Evolutionary conservation across 2,329 filamentous ascomycete genomes (phyloP).

Genomic region (Aspergillus udagawae): DNA sequence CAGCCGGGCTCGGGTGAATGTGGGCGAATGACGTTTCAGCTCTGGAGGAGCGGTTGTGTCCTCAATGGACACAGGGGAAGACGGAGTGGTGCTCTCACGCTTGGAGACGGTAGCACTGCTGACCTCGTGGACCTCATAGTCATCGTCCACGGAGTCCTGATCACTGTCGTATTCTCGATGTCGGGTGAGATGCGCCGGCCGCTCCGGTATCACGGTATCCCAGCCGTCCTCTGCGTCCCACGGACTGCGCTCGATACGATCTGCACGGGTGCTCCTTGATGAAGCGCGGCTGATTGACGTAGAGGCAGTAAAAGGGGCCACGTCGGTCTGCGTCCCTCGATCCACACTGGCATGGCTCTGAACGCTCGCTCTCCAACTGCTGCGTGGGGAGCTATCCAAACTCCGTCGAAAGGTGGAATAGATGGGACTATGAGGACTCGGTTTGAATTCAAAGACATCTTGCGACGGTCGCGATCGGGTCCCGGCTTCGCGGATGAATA

Average conservation of each 20-base stretch:
- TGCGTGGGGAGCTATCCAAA: constrained; percentile 56
- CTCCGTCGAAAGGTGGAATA: constrained; percentile 63
- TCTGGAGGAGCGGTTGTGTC: constrained; percentile 54
- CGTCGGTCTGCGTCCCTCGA: constrained; percentile 66
- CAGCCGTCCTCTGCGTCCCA: constrained; percentile 25
- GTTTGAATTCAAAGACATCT: constrained; percentile 78
- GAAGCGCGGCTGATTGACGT: constrained; percentile 33
- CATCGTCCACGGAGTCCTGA: constrained; percentile 21
- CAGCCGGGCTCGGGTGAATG: constrained; percentile 71
- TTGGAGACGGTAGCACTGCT: constrained; percentile 50
- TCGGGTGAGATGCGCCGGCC: constrained; percentile 1
- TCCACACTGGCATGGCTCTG: constrained; percentile 58
- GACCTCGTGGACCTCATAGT: constrained; percentile 42
- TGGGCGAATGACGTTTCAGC: constrained; percentile 59
- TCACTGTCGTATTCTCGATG: constrained; percentile 10
- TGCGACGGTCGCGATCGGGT: constrained; percentile 68
- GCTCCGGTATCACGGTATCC: constrained; percentile 24
- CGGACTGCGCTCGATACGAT: constrained; percentile 10
- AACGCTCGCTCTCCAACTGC: constrained; percentile 69
- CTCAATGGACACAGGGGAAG: constrained; percentile 18
- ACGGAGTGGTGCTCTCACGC: constrained; percentile 38
- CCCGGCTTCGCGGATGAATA: constrained; percentile 89
- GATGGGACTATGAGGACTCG: constrained; percentile 68
- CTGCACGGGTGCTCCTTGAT: constrained; percentile 27
- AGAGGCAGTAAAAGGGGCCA: constrained; percentile 31